Evolutionary conservation across 2,329 filamentous ascomycete species (phyloP), one percentile per base, ranked within the genome.

Genomic region (Penicillium sp.): DNA sequence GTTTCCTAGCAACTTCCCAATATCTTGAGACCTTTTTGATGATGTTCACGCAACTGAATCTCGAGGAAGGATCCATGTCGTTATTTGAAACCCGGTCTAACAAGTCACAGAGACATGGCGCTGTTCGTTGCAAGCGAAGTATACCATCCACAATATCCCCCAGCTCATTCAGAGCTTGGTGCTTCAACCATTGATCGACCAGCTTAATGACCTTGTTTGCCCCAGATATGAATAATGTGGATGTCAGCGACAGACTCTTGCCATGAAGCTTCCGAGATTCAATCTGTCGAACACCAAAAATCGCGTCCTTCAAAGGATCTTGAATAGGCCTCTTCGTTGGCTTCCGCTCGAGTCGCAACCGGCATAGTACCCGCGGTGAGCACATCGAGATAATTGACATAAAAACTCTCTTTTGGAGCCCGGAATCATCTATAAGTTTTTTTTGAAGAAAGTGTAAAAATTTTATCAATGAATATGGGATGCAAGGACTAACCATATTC

Each of bases 361-460:
- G 67, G 14, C 53, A 57, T 31, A 72, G 61, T 8, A 77, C 73
- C 20, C 74, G 70, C 6, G 22, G 22, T 15, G 63, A 72, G 52
- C 73, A 76, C 69, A 76, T 75, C 2, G 63, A 58, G 4, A 76
- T 47, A n/a, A 76, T 69, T 4, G 64, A 65, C 14, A 12, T 53
- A 31, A 75, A 72, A 8, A 73, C 37, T 52, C 31, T 25, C 39
- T 45, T 41, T 57, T 60, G 41, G 5, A 48, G 3, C 12, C n/a
- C 38, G n/a, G 14, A 41, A 3, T 41, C 7, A 17, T 41, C 38
- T n/a, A 17, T 41, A 41, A 4, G 2, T 41, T 14, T 11, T 37
- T 37, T 10, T 37, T 3, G 35, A 14, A 20, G 1, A 15, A 17
- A 20, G 6, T 41, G 14, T 41, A 1, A 41, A 41, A 41, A n/a